Evolutionary conservation across 1,284 basidiomycete species (phyloP).

Genomic region (Takashimella koratensis): DNA sequence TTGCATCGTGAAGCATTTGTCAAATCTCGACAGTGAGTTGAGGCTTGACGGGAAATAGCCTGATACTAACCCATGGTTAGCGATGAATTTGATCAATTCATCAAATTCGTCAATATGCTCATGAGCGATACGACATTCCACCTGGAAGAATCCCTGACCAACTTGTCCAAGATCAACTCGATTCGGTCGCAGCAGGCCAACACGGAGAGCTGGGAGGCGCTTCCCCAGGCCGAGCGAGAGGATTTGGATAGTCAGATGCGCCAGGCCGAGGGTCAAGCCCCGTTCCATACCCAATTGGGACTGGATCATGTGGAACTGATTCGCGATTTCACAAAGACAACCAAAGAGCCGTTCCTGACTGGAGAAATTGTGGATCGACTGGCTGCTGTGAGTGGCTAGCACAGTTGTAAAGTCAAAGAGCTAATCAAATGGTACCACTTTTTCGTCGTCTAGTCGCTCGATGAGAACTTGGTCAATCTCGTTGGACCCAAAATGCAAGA

Average conservation of each 20-base stretch:
- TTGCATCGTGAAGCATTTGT: constrained; percentile 78
- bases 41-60: neutral
- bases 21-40: constrained; percentile 65
- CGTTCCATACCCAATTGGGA: constrained; percentile 80
- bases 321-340: constrained; percentile 87
- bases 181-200: constrained; percentile 84
- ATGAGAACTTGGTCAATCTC: constrained; percentile 88
- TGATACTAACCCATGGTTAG: constrained; percentile 49
- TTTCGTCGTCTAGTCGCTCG: constrained; percentile 53
- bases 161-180: constrained; percentile 80
- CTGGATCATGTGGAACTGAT: constrained; percentile 84
- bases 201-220: constrained; percentile 62
- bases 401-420: neutral
- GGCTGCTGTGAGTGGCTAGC: constrained; percentile 68
- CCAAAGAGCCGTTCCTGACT: constrained; percentile 89
- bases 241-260: constrained; percentile 79
- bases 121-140: constrained; percentile 99
- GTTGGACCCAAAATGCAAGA: constrained; percentile 73
- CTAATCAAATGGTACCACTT: neutral
- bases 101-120: constrained; percentile 94
- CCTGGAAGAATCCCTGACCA: constrained; percentile 90
- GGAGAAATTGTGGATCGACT: constrained; percentile 94
- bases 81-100: constrained; percentile 81
- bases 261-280: constrained; percentile 74
- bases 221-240: constrained; percentile 67